These are phyloP conservation scores for Mollisiaceae sp. DNA, from an alignment of 2,329 filamentous ascomycete species.

Conservation along the genomic window DNA sequence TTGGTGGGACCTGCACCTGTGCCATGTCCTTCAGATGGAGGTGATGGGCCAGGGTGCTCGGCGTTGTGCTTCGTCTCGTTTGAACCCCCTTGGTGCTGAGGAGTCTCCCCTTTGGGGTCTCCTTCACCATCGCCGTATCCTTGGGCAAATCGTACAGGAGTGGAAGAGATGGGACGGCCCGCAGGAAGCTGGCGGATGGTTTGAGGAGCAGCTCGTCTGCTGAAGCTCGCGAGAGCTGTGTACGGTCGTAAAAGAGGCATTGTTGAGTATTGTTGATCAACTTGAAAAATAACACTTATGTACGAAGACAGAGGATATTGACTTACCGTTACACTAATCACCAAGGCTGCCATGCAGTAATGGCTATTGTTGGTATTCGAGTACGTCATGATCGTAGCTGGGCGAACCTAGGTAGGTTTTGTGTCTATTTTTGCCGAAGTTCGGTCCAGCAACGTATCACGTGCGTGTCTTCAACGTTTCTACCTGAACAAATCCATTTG, in stretches of 20 bases:
- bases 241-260: constrained; percentile 33
- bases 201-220: constrained; percentile 21
- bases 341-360: background rate
- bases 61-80: constrained; percentile 42
- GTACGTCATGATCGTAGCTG: constrained; percentile 7
- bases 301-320: background rate
- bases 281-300: background rate
- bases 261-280: constrained; percentile 9
- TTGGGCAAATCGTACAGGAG: constrained; percentile 31
- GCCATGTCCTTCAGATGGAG: constrained; percentile 48
- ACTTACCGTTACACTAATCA: constrained; percentile 12
- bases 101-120: constrained; percentile 45
- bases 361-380: background rate
- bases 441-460: background rate
- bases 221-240: constrained; percentile 24
- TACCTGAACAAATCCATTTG: too few relatives aligned
- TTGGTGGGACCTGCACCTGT: constrained; percentile 46
- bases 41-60: constrained; percentile 51
- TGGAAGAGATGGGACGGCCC: constrained; percentile 31
- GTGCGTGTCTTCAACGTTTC: background rate
- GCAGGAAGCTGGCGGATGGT: constrained; percentile 22
- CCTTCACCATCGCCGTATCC: constrained; percentile 51
- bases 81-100: constrained; percentile 45
- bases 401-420: background rate
- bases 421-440: background rate